A percentile compares a stretch with the other conserved stretches of the same genome.
phyloP scores from a whole-genome alignment of 2,329 filamentous ascomycete species.

The Fusarium redolens region DNA sequence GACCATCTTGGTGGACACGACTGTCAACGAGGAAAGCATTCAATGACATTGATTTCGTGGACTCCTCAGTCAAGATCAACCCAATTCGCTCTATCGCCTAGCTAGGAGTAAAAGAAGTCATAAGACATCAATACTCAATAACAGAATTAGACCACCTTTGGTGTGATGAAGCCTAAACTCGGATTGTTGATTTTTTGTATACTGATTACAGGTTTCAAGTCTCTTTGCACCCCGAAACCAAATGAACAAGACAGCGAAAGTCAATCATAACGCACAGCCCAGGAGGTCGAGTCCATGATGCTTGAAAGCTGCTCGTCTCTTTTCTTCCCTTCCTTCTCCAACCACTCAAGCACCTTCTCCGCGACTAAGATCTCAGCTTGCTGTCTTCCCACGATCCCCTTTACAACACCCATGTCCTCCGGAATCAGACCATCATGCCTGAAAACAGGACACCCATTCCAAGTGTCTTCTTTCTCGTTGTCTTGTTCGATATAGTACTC shows the following conservation, averaged over 20 bases:
- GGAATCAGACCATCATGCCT: slow-evolving; percentile 47
- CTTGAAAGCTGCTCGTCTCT: slow-evolving; percentile 6
- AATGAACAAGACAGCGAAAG: background rate
- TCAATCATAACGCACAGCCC: background rate
- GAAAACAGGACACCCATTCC: slow-evolving; percentile 52
- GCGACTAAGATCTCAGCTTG: slow-evolving; percentile 55
- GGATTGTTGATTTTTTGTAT: background rate
- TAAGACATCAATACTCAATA: background rate
- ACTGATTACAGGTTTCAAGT: background rate
- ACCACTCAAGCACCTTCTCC: slow-evolving; percentile 51
- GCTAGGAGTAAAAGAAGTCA: background rate
- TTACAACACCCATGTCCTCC: slow-evolving; percentile 48
- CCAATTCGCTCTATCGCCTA: background rate
- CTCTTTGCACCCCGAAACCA: background rate
- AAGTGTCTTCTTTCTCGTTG: slow-evolving; percentile 45
- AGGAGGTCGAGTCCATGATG: background rate
- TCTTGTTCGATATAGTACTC: slow-evolving; percentile 48
- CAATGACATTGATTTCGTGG: background rate
- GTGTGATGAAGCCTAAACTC: background rate
- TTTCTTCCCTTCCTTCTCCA: slow-evolving; percentile 45
- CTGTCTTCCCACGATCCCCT: slow-evolving; percentile 49
- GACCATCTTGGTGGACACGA: background rate
- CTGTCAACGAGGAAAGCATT: background rate
- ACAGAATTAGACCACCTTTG: background rate
- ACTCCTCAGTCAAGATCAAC: background rate